Evolutionary conservation across 441 rosid species (phyloP).

Genomic region (Theobroma grandiflorum): DNA sequence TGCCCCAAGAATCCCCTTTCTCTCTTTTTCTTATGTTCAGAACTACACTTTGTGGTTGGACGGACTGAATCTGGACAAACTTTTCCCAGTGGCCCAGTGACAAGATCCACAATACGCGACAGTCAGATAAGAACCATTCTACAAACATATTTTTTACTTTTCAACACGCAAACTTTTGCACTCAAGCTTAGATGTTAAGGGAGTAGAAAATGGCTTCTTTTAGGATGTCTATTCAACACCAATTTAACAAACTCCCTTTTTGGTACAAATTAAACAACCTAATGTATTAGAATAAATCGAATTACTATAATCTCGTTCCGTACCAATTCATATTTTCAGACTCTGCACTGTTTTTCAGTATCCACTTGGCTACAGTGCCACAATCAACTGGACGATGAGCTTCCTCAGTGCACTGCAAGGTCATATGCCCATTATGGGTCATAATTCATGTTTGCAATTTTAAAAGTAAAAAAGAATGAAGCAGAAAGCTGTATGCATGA

Average conservation of each 20-base stretch:
- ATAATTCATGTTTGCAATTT: slow-evolving; percentile 14
- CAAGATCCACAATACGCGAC: neutral
- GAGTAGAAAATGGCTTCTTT: neutral
- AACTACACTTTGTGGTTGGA: neutral
- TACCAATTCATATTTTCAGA: slow-evolving; percentile 91
- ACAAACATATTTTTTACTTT: neutral
- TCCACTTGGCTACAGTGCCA: slow-evolving; percentile 71
- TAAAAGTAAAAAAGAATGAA: neutral
- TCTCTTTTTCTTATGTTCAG: neutral
- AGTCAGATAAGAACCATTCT: neutral
- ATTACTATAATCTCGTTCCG: neutral
- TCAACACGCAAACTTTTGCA: neutral
- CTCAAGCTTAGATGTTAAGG: neutral
- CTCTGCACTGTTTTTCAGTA: slow-evolving; percentile 79
- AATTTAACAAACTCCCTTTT: neutral
- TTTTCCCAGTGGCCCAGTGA: neutral
- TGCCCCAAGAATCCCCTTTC: neutral
- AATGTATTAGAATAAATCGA: neutral
- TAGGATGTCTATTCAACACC: neutral
- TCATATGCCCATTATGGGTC: slow-evolving; percentile 18
- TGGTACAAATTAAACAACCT: neutral
- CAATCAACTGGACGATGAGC: slow-evolving; percentile 89
- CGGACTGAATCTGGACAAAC: slow-evolving; percentile 7
- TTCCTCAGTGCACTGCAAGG: slow-evolving; percentile 76
- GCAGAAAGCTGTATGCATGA: neutral